A percentile compares a stretch with the other conserved stretches of the same genome.
Evolutionary conservation across 2,329 filamentous ascomycete species (phyloP).

Genomic region (Seiridium cupressi): DNA sequence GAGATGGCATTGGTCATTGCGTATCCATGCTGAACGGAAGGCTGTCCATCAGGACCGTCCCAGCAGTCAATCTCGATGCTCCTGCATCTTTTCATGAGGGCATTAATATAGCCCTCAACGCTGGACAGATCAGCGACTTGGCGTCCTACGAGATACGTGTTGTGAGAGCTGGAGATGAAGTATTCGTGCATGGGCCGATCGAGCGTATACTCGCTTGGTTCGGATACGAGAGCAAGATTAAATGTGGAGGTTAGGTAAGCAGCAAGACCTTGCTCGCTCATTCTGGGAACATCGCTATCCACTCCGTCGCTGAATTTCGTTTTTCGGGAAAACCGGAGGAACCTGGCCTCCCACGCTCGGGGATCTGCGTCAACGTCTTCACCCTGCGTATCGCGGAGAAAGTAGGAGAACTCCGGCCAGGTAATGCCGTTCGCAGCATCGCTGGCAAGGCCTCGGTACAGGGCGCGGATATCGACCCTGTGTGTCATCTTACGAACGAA

Average conservation of each 20-base stretch:
- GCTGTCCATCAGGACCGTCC: constrained; percentile 86
- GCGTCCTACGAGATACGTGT: constrained; percentile 90
- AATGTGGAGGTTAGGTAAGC: constrained; percentile 72
- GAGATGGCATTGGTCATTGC: constrained; percentile 86
- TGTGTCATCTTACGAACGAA: constrained; percentile 84
- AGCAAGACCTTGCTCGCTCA: constrained; percentile 78
- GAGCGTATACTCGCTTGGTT: constrained; percentile 61
- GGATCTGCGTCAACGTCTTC: constrained; percentile 70
- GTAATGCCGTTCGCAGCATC: constrained; percentile 66
- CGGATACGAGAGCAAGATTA: constrained; percentile 65
- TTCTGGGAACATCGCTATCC: constrained; percentile 51
- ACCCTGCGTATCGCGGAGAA: constrained; percentile 71
- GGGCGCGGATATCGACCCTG: constrained; percentile 73
- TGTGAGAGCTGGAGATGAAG: constrained; percentile 97
- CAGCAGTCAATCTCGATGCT: constrained; percentile 98
- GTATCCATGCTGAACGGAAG: constrained; percentile 86
- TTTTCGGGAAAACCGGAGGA: constrained; percentile 66
- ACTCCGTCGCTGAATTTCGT: constrained; percentile 45
- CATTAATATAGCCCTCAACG: constrained; percentile 90
- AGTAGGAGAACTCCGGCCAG: constrained; percentile 70
- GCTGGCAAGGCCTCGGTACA: constrained; percentile 64
- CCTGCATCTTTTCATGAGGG: constrained; percentile 83
- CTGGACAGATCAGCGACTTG: constrained; percentile 90
- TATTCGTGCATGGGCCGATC: constrained; percentile 93
- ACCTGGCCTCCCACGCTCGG: constrained; percentile 68